Percentiles rank a stretch among this genome's conserved stretches.
phyloP scores from a whole-genome alignment of 2,329 filamentous ascomycete species.

The Geosmithia putterillii region DNA sequence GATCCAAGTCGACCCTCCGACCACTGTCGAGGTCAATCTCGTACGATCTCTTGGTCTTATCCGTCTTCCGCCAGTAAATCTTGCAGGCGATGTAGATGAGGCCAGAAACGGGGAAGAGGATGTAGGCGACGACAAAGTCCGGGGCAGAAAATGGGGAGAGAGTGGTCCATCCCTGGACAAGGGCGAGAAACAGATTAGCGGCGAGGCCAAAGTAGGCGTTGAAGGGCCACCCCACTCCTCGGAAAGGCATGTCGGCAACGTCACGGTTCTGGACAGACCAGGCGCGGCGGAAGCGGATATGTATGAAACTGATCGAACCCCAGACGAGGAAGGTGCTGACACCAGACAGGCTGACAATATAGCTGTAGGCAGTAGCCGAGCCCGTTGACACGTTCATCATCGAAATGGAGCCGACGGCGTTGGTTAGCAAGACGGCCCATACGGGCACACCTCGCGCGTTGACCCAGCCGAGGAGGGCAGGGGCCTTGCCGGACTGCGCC shows the following conservation, averaged over 20 bases:
- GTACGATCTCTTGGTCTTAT: constrained; percentile 32
- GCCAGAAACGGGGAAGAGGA: constrained; percentile 45
- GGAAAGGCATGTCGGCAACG: constrained; percentile 41
- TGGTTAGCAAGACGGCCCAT: constrained; percentile 54
- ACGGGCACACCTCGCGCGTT: constrained; percentile 50
- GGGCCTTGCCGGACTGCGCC: constrained; percentile 62
- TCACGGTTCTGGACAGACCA: constrained; percentile 46
- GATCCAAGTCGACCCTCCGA: constrained; percentile 40
- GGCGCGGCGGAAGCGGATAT: constrained; percentile 58
- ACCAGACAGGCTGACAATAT: constrained; percentile 59
- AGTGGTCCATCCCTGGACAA: constrained; percentile 50
- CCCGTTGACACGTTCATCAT: constrained; percentile 64
- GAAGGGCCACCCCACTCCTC: constrained; percentile 41
- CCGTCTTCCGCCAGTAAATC: constrained; percentile 34
- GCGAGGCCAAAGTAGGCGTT: constrained; percentile 46
- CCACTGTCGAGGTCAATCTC: constrained; percentile 47
- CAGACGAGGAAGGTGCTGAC: constrained; percentile 63
- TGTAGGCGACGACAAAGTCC: constrained; percentile 52
- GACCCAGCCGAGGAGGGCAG: constrained; percentile 55
- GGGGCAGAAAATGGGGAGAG: constrained; percentile 44
- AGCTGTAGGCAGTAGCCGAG: constrained; percentile 50
- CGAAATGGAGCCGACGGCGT: constrained; percentile 57
- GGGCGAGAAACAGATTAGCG: constrained; percentile 45
- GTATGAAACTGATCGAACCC: constrained; percentile 57
- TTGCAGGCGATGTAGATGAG: constrained; percentile 46